Evolutionary conservation across 31 red algal genomes (phyloP).

Genomic region (Porphyra umbilicalis): DNA sequence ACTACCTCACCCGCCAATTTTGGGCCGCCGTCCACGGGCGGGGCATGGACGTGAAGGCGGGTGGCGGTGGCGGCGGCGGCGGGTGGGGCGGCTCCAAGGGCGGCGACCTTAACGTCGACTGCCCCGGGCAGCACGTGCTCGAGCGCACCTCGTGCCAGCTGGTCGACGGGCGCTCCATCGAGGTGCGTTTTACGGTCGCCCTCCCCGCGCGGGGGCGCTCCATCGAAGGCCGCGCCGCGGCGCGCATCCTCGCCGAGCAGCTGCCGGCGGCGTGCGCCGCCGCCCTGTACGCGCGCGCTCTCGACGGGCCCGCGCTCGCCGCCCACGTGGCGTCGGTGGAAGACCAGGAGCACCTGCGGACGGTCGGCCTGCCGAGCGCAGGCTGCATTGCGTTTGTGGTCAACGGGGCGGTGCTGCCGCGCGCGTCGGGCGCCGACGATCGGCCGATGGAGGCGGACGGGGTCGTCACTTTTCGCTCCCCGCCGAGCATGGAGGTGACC

Average conservation of each 20-base stretch:
- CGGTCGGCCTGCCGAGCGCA: conserved; percentile 6
- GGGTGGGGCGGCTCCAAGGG: conserved; percentile 81
- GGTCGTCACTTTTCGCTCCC: conserved; percentile 42
- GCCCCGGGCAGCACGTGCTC: conserved; percentile 66
- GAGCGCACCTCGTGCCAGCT: conserved; percentile 46
- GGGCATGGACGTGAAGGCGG: conserved; percentile 12
- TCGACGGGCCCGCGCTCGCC: conserved; percentile 15
- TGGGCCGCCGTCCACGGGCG: conserved; percentile 7
- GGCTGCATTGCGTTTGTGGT: conserved; percentile 62
- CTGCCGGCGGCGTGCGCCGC: conserved; percentile 19
- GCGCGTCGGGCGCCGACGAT: conserved; percentile 46
- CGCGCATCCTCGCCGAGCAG: conserved; percentile 22
- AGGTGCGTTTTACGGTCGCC: conserved; percentile 54
- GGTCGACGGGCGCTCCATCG: conserved; percentile 22
- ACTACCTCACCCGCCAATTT: conserved; percentile 72
- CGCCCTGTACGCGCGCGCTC: conserved; percentile 19
- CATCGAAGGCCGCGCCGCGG: conserved; percentile 51
- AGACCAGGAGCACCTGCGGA: conserved; percentile 59
- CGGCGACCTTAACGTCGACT: conserved; percentile 62
- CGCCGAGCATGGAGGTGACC: conserved; percentile 17
- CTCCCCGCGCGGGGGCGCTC: conserved; percentile 70
- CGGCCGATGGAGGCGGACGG: conserved; percentile 14
- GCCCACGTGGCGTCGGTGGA: conserved; percentile 47
- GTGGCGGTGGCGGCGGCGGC: not conserved
- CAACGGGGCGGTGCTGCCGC: conserved; percentile 70